Base-by-base conservation (phyloP, 2,329 filamentous ascomycete genomes). In the Rhynchosporium graminicola region DNA sequence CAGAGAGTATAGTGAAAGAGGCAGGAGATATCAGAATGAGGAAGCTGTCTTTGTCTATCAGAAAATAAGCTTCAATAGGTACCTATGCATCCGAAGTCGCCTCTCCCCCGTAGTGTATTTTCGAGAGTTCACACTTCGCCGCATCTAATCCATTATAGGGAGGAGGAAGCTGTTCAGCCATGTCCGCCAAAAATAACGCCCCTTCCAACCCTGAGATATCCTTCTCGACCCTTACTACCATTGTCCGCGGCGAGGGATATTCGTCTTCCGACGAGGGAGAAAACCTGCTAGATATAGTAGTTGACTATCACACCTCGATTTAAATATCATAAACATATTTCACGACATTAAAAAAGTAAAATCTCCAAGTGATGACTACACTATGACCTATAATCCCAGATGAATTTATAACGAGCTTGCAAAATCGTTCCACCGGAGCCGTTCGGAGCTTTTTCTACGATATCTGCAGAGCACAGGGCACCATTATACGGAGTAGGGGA, bases 401-500 rank as follows among this genome's bases (percentile, higher is more conserved):
- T 20, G 20, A 20, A 20, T 20, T 20, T 20, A 20, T 20, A 20
- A 20, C 20, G 20, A 20, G 20, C 20, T 20, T 20, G 20, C 20
- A 20, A 20, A 20, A 20, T 20, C 20, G 20, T 20, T 20, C 20
- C 20, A 20, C 20, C 20, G 20, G 20, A 20, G 20, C 28, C 33
- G 48, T 38, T 31, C 50, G 50, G 50, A 40, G 12, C 33, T 26
- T 54, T 54, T 15, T 20, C 33, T 36, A 36, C 33, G 33, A 40
- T 38, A 54, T 54, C 50, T 54, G 50, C 50, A 54, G 50, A 54
- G 50, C 50, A 54, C 50, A 54, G 50, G 50, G 28, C 50, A 54
- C 15, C 50, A 54, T 54, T 33, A n/a, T 54, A 33, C 20, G 20
- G 20, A 20, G 20, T 20, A 20, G 50, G 40, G 50, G 28, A 40